Evolutionary conservation across 192 early-diverging fungal species (phyloP).

Genomic region (Dispira simplex): DNA sequence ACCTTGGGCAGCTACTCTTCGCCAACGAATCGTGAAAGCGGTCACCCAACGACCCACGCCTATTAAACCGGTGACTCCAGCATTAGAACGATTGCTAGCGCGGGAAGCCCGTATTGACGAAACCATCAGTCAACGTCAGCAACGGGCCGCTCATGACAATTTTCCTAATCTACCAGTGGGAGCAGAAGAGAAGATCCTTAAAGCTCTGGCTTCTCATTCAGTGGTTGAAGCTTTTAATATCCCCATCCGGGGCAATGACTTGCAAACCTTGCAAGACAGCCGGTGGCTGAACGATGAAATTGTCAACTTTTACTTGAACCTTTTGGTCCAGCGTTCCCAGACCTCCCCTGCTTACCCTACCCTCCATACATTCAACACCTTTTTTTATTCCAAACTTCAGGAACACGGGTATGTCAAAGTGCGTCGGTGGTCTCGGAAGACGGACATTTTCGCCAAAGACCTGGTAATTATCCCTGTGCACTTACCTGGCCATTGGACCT

Average conservation of each 20-base stretch:
- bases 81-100: constrained; percentile 18
- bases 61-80: constrained; percentile 15
- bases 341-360: constrained; percentile 28
- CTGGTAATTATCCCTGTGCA: constrained; percentile 75
- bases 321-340: constrained; percentile 53
- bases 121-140: constrained; percentile 16
- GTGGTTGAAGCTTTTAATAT: constrained; percentile 40
- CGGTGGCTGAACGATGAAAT: constrained; percentile 91
- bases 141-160: constrained; percentile 8
- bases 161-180: constrained; percentile 15
- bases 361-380: constrained; percentile 82
- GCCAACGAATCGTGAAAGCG: constrained; percentile 22
- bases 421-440: constrained; percentile 66
- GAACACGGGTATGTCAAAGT: constrained; percentile 58
- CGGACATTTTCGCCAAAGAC: constrained; percentile 51
- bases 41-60: constrained; percentile 13
- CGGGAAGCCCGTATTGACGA: constrained; percentile 17
- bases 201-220: background rate
- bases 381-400: constrained; percentile 64
- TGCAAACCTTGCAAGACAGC: constrained; percentile 51
- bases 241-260: constrained; percentile 38
- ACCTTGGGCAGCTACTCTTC: constrained; percentile 21
- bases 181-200: constrained; percentile 15
- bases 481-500: constrained; percentile 61
- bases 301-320: constrained; percentile 83